These are phyloP conservation scores for Sclerotinia minor DNA, from an alignment of 2,329 filamentous ascomycete genomes.

Conservation along the genomic window DNA sequence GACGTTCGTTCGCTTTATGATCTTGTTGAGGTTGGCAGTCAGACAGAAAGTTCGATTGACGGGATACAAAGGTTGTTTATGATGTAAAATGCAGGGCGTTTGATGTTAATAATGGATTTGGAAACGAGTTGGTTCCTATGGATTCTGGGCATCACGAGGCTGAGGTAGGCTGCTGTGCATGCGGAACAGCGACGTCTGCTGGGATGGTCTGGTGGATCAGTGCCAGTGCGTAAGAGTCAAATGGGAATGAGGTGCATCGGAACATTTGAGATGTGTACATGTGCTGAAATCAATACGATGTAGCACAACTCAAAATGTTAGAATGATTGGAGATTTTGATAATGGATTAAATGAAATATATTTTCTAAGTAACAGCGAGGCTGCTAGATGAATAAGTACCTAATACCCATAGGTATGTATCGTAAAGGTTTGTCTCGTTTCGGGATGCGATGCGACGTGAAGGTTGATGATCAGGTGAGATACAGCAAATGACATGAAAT, in stretches of 20 bases:
- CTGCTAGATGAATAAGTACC: not conserved
- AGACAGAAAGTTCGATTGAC: not conserved
- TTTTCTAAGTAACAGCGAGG: not conserved
- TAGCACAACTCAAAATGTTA: not conserved
- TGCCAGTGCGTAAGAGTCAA: conserved; percentile 15
- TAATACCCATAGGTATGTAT: not conserved
- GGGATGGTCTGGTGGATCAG: conserved; percentile 24
- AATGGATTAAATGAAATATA: not conserved
- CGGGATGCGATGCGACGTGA: conserved; percentile 5
- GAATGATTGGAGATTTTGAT: not conserved
- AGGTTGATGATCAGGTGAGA: not conserved
- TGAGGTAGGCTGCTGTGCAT: conserved; percentile 18
- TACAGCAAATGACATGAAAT: not conserved
- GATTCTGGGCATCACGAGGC: conserved; percentile 23
- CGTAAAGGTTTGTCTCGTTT: too few species aligned
- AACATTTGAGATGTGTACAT: conserved; percentile 16
- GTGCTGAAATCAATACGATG: conserved; percentile 18
- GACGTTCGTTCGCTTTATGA: not conserved
- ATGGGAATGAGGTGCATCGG: conserved; percentile 6
- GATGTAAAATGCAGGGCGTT: not conserved
- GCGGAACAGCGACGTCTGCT: conserved; percentile 6
- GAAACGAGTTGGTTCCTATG: not conserved
- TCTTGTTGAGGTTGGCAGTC: not conserved
- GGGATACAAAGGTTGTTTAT: not conserved
- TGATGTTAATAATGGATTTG: not conserved